Conservation (phyloP, 2,329 filamentous ascomycete species). For the Fusarium proliferatum region DNA sequence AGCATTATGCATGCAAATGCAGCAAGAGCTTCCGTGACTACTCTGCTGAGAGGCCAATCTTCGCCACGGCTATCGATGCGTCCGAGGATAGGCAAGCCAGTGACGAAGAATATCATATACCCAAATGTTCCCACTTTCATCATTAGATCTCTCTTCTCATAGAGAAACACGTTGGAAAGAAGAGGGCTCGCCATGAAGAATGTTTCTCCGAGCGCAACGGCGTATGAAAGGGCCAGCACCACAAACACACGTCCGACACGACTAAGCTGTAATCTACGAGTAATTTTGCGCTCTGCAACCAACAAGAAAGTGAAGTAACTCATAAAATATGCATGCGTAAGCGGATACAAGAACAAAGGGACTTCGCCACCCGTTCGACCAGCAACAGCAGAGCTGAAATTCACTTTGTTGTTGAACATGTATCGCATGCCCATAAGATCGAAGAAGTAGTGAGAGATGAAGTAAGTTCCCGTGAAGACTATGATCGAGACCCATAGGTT, state of each 20-base stretch:
- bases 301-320: conserved; percentile 5
- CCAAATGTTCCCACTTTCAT: conserved; percentile 9
- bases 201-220: background rate
- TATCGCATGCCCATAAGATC: conserved; percentile 18
- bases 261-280: background rate
- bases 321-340: conserved; percentile 13
- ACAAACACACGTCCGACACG: background rate
- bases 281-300: background rate
- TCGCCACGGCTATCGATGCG: background rate
- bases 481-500: background rate
- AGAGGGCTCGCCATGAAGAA: conserved; percentile 12
- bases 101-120: background rate
- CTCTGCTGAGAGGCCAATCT: conserved; percentile 1
- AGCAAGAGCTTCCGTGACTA: background rate
- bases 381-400: conserved; percentile 6
- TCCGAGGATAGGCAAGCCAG: background rate
- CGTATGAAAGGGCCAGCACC: background rate
- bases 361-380: background rate
- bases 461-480: background rate
- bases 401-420: background rate
- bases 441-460: conserved; percentile 13
- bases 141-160: conserved; percentile 7
- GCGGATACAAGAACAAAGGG: conserved; percentile 11
- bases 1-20: background rate
- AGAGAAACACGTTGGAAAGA: background rate